Conservation (phyloP, 495 filamentous ascomycete genomes). For the Aspergillus avenaceus region DNA sequence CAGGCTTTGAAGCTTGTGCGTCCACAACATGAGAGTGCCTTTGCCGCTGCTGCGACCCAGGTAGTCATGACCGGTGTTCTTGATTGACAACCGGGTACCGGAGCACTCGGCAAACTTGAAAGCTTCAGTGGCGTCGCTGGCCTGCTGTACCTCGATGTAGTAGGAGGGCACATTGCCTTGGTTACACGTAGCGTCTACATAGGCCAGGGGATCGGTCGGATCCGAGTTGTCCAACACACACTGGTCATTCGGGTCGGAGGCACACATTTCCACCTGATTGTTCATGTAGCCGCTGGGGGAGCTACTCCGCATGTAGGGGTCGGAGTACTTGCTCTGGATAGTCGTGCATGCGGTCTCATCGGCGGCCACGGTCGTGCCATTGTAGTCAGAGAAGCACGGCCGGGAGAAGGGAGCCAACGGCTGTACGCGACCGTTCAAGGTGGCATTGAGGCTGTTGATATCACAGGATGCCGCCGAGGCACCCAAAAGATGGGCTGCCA, state of each 20-base stretch:
- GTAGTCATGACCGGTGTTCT: conserved; percentile 55
- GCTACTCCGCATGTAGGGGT: conserved; percentile 20
- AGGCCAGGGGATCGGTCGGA: conserved; percentile 11
- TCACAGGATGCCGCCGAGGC: background rate
- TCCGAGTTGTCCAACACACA: conserved; percentile 30
- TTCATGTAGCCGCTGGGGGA: conserved; percentile 31
- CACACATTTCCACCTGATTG: conserved; percentile 33
- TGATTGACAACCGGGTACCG: conserved; percentile 32
- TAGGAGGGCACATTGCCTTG: conserved; percentile 8
- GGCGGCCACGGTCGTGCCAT: conserved; percentile 15
- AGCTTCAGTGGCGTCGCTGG: conserved; percentile 4
- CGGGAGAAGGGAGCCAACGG: background rate
- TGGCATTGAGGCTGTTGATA: conserved; percentile 3
- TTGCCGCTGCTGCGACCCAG: conserved; percentile 47
- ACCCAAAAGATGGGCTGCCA: conserved; percentile 7
- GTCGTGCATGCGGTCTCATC: conserved; percentile 21
- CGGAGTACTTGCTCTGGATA: conserved; percentile 26
- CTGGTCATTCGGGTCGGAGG: conserved; percentile 29
- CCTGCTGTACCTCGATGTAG: conserved; percentile 3
- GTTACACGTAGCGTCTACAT: background rate
- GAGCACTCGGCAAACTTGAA: conserved; percentile 9
- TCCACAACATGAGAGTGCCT: conserved; percentile 50
- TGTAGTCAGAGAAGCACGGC: conserved; percentile 22
- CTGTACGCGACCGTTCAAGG: conserved; percentile 1
- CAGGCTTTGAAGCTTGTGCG: conserved; percentile 39